Conservation (phyloP, 2,329 filamentous ascomycete genomes). For the Colletotrichum scovillei region DNA sequence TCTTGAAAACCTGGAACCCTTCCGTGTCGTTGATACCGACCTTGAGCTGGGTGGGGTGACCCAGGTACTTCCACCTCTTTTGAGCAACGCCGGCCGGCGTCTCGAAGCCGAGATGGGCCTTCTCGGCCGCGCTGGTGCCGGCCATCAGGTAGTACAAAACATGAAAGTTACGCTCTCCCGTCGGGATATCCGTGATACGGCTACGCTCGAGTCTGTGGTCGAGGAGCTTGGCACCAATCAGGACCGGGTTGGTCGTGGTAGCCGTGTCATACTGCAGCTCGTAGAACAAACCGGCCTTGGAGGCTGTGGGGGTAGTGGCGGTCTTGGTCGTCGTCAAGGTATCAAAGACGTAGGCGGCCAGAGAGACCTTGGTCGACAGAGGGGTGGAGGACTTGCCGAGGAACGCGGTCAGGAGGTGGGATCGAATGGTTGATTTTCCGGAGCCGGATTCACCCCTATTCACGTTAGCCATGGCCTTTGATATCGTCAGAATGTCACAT, state of each 20-base stretch:
- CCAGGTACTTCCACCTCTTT: slow-evolving; percentile 95
- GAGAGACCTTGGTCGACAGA: slow-evolving; percentile 90
- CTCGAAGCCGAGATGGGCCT: slow-evolving; percentile 80
- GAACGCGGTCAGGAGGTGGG: slow-evolving; percentile 86
- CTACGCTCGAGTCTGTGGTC: slow-evolving; percentile 94
- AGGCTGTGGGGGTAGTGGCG: slow-evolving; percentile 92
- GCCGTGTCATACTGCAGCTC: slow-evolving; percentile 97
- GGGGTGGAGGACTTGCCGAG: slow-evolving; percentile 93
- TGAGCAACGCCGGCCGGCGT: slow-evolving; percentile 60
- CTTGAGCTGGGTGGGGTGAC: slow-evolving; percentile 95
- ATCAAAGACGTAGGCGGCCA: slow-evolving; percentile 95
- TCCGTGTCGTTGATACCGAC: slow-evolving; percentile 96
- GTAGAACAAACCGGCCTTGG: slow-evolving; percentile 94
- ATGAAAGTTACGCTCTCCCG: slow-evolving; percentile 96
- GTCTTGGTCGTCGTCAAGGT: slow-evolving; percentile 97
- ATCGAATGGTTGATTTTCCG: slow-evolving; percentile 94
- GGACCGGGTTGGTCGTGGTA: slow-evolving; percentile 82
- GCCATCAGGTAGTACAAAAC: slow-evolving; percentile 94
- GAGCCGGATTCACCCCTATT: slow-evolving; percentile 91
- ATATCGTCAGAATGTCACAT: slow-evolving; percentile 53
- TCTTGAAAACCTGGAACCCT: slow-evolving; percentile 98
- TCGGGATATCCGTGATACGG: slow-evolving; percentile 90
- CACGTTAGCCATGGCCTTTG: neutral
- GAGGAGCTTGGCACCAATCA: slow-evolving; percentile 94
- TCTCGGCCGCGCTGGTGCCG: slow-evolving; percentile 91